Conservation (phyloP, 805 yeast genomes). For the Metschnikowia henanensis region DNA sequence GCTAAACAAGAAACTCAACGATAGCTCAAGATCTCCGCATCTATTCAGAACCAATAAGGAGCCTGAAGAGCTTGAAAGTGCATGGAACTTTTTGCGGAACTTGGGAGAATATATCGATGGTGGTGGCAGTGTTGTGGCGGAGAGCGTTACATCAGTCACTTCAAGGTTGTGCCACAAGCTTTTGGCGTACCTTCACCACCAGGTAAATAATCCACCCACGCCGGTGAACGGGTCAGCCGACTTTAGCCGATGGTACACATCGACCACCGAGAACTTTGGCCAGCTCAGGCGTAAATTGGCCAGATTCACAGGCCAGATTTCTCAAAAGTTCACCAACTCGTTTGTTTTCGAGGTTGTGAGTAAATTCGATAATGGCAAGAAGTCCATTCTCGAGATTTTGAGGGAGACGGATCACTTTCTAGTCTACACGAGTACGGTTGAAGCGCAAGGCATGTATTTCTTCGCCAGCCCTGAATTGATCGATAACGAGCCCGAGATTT, state of each 20-base stretch:
- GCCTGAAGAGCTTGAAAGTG: conserved; percentile 83
- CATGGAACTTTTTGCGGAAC: conserved; percentile 76
- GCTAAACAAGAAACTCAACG: conserved; percentile 74
- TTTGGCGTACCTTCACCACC: conserved; percentile 68
- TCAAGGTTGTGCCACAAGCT: conserved; percentile 68
- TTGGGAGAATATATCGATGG: conserved; percentile 79
- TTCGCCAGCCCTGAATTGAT: conserved; percentile 67
- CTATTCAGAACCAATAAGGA: conserved; percentile 85
- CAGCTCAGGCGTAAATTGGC: conserved; percentile 78
- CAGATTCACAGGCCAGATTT: conserved; percentile 69
- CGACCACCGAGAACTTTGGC: conserved; percentile 69
- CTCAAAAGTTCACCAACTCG: conserved; percentile 73
- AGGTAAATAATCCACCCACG: conserved; percentile 57
- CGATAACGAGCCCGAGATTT: conserved; percentile 39
- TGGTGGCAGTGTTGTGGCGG: conserved; percentile 79
- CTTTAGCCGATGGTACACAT: conserved; percentile 61
- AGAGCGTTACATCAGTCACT: conserved; percentile 66
- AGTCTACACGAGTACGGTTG: conserved; percentile 70
- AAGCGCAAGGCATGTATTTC: conserved; percentile 74
- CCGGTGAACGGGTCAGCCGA: conserved; percentile 33
- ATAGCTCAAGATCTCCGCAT: conserved; percentile 60
- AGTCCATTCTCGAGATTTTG: conserved; percentile 55
- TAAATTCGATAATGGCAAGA: conserved; percentile 44
- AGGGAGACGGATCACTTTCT: conserved; percentile 71
- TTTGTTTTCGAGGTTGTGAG: conserved; percentile 53